phyloP scores from a whole-genome alignment of 2,329 filamentous ascomycete species.

The Neopestalotiopsis sp. region DNA sequence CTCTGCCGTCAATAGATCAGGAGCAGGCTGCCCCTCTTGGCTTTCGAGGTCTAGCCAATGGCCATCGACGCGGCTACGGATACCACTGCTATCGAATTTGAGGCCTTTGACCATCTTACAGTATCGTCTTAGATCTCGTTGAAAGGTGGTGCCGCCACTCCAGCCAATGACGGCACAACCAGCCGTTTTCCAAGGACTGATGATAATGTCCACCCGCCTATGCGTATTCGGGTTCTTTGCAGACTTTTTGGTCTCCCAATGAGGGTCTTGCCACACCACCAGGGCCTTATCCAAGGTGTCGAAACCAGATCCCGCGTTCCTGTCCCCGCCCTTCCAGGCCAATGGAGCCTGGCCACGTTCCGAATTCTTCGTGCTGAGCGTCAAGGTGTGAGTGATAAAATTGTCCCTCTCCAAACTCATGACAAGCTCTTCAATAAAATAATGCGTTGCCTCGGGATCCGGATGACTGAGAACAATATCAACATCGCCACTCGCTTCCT shows the following conservation, averaged over 20 bases:
- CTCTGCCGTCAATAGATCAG: slow-evolving; percentile 76
- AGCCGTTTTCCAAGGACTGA: slow-evolving; percentile 85
- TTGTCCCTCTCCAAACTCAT: slow-evolving; percentile 69
- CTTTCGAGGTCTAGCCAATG: slow-evolving; percentile 72
- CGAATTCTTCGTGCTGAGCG: slow-evolving; percentile 71
- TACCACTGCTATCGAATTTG: slow-evolving; percentile 92
- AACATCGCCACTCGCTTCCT: slow-evolving; percentile 76
- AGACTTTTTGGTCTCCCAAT: slow-evolving; percentile 45
- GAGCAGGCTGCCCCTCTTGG: slow-evolving; percentile 53
- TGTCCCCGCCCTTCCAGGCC: slow-evolving; percentile 54
- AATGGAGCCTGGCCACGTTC: slow-evolving; percentile 71
- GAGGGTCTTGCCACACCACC: slow-evolving; percentile 86
- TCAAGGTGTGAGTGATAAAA: slow-evolving; percentile 84
- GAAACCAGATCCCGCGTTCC: slow-evolving; percentile 66
- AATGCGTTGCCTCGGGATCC: slow-evolving; percentile 68
- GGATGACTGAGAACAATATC: slow-evolving; percentile 85
- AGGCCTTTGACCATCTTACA: slow-evolving; percentile 73
- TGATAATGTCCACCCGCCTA: slow-evolving; percentile 88
- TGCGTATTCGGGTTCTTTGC: slow-evolving; percentile 75
- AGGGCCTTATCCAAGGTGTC: slow-evolving; percentile 91
- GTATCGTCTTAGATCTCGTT: slow-evolving; percentile 83
- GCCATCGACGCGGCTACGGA: slow-evolving; percentile 71
- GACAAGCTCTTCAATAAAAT: slow-evolving; percentile 77
- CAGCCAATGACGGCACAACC: slow-evolving; percentile 90
- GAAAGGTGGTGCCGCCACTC: slow-evolving; percentile 88